phyloP scores from a whole-genome alignment of 2,329 filamentous ascomycete genomes.

The Calonectria hongkongensis region DNA sequence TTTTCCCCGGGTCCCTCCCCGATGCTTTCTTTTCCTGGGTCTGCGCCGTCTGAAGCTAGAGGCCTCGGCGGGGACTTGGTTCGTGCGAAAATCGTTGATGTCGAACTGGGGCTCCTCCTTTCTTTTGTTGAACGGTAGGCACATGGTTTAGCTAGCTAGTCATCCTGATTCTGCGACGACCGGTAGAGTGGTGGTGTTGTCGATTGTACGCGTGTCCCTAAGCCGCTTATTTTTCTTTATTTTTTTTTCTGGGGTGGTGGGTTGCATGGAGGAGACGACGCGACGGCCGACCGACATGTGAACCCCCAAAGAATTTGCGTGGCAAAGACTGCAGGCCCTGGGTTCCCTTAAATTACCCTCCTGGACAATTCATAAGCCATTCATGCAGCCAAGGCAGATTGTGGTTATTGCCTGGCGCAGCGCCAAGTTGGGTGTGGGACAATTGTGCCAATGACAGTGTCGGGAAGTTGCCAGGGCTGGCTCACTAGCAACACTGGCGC shows the following conservation, averaged over 20 bases:
- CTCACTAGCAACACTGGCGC: not conserved
- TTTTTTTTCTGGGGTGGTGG: no score
- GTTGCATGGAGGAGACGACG: no score
- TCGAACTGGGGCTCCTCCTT: conserved; percentile 22
- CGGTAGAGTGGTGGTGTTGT: not conserved
- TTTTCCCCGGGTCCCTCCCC: not conserved
- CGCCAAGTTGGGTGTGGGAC: not conserved
- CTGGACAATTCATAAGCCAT: not conserved
- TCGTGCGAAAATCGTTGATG: not conserved
- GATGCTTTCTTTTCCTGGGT: conserved; percentile 20
- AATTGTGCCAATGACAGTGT: not conserved
- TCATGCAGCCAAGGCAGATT: not conserved
- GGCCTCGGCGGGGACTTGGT: not conserved
- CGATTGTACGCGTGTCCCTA: not conserved
- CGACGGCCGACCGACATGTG: not conserved
- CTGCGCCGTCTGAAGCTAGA: conserved; percentile 29
- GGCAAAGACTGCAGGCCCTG: not conserved
- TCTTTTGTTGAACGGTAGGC: not conserved
- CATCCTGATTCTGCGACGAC: not conserved
- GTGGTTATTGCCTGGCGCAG: not conserved
- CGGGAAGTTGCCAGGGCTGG: not conserved
- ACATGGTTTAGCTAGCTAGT: not conserved
- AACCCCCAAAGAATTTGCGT: not conserved
- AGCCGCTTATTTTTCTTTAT: not conserved
- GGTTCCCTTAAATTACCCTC: not conserved